Base-by-base conservation (phyloP, 495 filamentous ascomycete species). In the Schizothecium vesticola region DNA sequence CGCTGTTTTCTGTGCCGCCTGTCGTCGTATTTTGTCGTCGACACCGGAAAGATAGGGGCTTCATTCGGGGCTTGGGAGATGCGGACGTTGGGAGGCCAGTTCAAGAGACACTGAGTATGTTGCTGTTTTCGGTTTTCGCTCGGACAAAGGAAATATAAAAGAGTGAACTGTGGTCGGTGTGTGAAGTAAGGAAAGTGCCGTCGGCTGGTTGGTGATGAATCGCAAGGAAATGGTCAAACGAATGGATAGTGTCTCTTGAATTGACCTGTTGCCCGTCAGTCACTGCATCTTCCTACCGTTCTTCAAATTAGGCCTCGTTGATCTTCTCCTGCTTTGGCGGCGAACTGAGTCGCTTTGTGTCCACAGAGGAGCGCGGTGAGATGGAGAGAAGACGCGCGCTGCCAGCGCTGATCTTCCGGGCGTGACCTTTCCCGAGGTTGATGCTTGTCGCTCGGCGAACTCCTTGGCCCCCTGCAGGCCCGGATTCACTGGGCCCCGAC, bases 381-480 rank as follows among this genome's bases (percentile, higher is more conserved):
- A 92, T 80, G 64, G 91, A 87, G 43, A 92, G 75, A 13, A 93
- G 77, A 73, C 86, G 88, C 5, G 90, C 89, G 76, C 88, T 91
- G 24, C 90, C 91, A 22, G 89, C 89, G 66, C 89, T 92, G 70
- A 91, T 87, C 60, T 88, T 88, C n/a, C 90, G 80, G 22, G 77
- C 84, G 72, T 93, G 90, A 3, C 83, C 79, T 69, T 84, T 86
- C 31, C 84, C 87, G 63, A 88, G 80, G 67, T 89, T 85, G 57
- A 91, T 77, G 72, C 90, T 90, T 11, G 86, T 86, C 16, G 91
- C 88, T 65, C 89, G 86, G 43, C 86, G 83, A 31, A 91, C 73
- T 21, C 74, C 74, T 16, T 61, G 69, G n/a, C 72, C 79, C 16
- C 80, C 77, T 36, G 73, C 75, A 43, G 79, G 84, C 21, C 78